Base-by-base conservation (phyloP, 352 stramenopile species). In the Discostella stelligera region DNA sequence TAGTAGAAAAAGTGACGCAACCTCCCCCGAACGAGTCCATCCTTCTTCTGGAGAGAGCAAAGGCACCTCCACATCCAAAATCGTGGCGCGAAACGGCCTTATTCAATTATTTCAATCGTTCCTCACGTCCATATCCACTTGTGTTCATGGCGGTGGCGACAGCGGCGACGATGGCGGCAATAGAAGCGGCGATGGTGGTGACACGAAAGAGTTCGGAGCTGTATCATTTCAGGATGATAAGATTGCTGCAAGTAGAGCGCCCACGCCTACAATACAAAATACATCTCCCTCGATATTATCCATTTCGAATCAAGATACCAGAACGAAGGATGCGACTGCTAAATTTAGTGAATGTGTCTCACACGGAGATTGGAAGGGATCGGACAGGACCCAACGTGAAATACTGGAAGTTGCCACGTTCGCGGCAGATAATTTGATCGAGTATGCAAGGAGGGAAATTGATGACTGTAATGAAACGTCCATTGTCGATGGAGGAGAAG, bases 391-490 rank as follows among this genome's bases (percentile, higher is more conserved):
- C 14, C 65, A 73, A 25, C 79, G 79, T 21, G 85, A 89, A 68
- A 89, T 91, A 62, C 25, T 82, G 44, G 83, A 91, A 30, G 80
- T 89, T 67, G 80, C 83, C 41, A 82, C 68, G 20, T 87, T 87
- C 68, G 85, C 85, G 14, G 80, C 83, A 32, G 77, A 87, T 60
- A 79, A 82, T 71, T 79, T 91, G 9, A 72, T 89, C 13, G 71
- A 80, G 27, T 84, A 81, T 64, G 63, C 48, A 6, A 55, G 65
- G 23, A 77, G 71, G 8, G 46, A 74, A 52, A 37, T 68, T 16
- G 21, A 16, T 16, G 56, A 46, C 10, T 27, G 25, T 13, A 23
- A 50, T 41, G 58, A 52, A 0, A 20, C 39, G 2, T 32, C 27
- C 27, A 32, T 32, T 32, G 27, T 32, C 27, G 14, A 59, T 37